Base-by-base conservation (phyloP, 176 grass and related monocot species). In the Zoysia japonica region DNA sequence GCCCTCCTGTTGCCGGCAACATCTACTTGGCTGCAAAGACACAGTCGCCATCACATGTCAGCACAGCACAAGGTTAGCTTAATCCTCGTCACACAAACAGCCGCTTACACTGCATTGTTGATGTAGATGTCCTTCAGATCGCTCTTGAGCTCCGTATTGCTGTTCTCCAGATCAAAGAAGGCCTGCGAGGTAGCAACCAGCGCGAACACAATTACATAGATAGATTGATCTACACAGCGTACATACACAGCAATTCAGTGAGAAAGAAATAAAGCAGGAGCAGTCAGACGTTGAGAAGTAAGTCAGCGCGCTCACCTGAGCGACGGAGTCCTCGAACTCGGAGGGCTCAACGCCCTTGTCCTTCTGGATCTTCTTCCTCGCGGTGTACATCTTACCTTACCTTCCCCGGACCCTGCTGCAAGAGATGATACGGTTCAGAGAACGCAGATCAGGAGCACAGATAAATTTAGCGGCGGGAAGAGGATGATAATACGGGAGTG, bases 341-440 rank as follows among this genome's bases (percentile, higher is more conserved):
- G 87, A 81, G 3, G 94, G 91, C 70, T 93, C 94, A 3, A 97
- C 72, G 76, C 85, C 94, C 86, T 97, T 97, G 37, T 97, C 94
- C 94, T 97, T 97, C 71, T 89, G 94, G 75, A 97, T 97, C 88
- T 97, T 97, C 88, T 78, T 97, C 82, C 87, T 91, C 49, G 94
- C 94, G 10, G 94, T 97, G 69, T 87, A 97, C 94, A 97, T 97
- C 68, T 68, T 93, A 20, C 65, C 65, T 78, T 53, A 28, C 81
- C 82, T 72, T 80, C 77, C 62, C 70, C 45, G 38, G 71, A 14
- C 54, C 84, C 63, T 69, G 62, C 45, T 37, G 13, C 14, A 13
- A 15, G 19, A 14, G 47, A 12, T 19, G 62, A 50, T 65, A 65
- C 49, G 46, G 54, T 61, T 49, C 37, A 19, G 0, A 10, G 12